These are phyloP conservation scores for Ceratobasidium theobromae DNA, from an alignment of 1,284 basidiomycete species.

Conservation along the genomic window DNA sequence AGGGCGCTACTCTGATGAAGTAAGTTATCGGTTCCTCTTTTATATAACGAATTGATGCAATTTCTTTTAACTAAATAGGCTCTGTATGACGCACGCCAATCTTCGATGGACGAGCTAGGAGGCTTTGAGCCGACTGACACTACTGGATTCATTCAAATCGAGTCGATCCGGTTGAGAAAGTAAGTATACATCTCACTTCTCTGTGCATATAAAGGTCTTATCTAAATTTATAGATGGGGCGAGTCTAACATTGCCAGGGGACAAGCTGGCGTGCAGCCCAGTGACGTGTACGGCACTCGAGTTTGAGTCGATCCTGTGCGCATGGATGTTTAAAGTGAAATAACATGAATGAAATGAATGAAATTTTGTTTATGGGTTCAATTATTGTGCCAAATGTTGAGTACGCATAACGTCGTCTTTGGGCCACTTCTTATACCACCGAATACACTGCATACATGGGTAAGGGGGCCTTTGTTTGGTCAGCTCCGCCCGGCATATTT, in stretches of 20 bases:
- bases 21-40: conserved; percentile 41
- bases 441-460: too few relatives aligned
- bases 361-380: too few relatives aligned
- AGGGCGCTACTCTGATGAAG: conserved; percentile 87
- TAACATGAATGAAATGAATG: too few relatives aligned
- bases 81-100: conserved; percentile 93
- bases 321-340: background rate
- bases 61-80: conserved; percentile 53
- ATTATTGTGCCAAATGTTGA: too few relatives aligned
- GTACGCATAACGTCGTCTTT: too few relatives aligned
- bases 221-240: conserved; percentile 62
- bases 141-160: conserved; percentile 91
- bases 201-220: background rate
- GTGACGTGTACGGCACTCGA: conserved; percentile 74
- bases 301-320: conserved; percentile 39
- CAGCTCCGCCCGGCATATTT: too few relatives aligned
- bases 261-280: conserved; percentile 70
- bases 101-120: conserved; percentile 99
- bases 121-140: conserved; percentile 95
- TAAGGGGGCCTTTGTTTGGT: too few relatives aligned
- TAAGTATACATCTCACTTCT: conserved; percentile 50
- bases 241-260: conserved; percentile 82
- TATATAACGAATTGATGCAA: background rate
- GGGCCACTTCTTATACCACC: too few relatives aligned
- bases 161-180: conserved; percentile 95